These are phyloP conservation scores for Fusarium subglutinans DNA, from an alignment of 2,329 filamentous ascomycete species.

Conservation along the genomic window DNA sequence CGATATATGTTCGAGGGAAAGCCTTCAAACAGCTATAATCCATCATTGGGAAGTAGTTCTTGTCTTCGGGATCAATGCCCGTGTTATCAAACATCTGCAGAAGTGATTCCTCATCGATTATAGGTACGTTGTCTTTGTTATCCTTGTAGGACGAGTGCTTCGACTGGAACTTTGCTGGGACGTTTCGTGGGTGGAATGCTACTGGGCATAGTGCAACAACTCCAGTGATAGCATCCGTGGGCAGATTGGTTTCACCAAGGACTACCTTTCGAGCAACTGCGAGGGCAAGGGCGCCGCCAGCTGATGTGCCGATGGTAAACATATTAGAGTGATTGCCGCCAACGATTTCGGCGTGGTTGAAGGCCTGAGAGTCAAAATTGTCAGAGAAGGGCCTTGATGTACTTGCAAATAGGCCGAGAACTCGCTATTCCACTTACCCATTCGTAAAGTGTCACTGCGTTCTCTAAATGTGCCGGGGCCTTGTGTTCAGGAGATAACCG, in stretches of 20 bases:
- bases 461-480: neutral
- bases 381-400: accelerated
- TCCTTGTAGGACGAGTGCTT: neutral
- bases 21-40: neutral
- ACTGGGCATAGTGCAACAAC: neutral
- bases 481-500: neutral
- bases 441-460: neutral
- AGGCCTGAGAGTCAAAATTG: neutral
- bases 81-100: neutral
- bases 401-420: accelerated
- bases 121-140: neutral
- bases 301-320: neutral
- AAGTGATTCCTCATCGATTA: neutral
- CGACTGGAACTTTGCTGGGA: neutral
- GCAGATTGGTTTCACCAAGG: neutral
- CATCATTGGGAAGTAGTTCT: neutral
- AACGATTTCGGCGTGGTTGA: neutral
- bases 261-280: neutral
- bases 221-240: neutral
- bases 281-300: neutral
- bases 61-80: accelerated
- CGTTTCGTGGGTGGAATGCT: neutral
- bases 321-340: neutral
- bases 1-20: neutral
- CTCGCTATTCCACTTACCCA: neutral